Conservation (phyloP, 2,329 filamentous ascomycete genomes). For the Verticillium longisporum region DNA sequence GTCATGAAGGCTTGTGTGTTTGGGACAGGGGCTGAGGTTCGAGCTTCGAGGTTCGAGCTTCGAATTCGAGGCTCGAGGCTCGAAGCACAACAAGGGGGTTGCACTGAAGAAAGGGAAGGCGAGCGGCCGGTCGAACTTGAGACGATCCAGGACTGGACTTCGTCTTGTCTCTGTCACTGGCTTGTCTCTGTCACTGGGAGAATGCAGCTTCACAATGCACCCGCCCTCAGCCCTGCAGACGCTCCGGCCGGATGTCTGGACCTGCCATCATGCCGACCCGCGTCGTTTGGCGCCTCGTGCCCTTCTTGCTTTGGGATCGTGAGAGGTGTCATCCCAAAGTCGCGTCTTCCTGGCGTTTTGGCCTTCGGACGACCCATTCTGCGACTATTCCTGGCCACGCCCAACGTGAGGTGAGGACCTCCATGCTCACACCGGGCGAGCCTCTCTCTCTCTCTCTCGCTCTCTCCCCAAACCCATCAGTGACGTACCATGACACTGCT, state of each 20-base stretch:
- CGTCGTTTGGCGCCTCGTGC: background rate
- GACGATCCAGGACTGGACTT: conserved; percentile 19
- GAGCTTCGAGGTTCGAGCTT: background rate
- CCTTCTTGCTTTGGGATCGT: background rate
- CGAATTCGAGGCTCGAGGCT: background rate
- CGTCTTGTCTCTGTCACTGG: too few relatives aligned
- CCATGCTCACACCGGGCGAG: background rate
- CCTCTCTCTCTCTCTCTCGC: background rate
- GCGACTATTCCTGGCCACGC: background rate
- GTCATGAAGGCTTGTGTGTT: conserved; percentile 22
- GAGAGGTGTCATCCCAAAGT: conserved; percentile 2
- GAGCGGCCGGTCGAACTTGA: conserved; percentile 13
- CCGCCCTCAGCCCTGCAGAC: conserved; percentile 6
- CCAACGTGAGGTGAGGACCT: background rate
- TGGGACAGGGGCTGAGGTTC: conserved; percentile 11
- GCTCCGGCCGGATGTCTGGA: conserved; percentile 1
- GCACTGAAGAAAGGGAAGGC: conserved; percentile 1
- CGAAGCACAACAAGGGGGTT: background rate
- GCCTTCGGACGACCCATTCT: background rate
- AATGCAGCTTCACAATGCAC: conserved; percentile 19
- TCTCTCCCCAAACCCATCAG: background rate
- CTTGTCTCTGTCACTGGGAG: background rate
- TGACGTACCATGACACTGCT: background rate
- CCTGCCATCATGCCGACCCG: conserved; percentile 1
- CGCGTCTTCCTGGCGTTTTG: background rate